phyloP scores from a whole-genome alignment of 345 rosid genomes.

The Triadica sebifera region DNA sequence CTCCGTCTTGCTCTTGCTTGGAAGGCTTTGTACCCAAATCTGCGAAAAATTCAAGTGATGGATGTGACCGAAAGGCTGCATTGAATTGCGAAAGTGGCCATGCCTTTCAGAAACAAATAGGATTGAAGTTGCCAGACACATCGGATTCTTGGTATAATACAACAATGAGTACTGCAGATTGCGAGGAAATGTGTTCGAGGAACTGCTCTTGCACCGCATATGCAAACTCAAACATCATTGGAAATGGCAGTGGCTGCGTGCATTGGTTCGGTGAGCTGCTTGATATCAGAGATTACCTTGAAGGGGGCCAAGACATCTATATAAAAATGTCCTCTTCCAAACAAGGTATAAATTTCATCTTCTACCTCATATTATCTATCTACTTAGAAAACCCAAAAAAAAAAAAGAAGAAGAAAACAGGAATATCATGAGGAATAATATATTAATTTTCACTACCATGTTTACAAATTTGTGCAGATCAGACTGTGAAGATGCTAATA shows the following conservation, averaged over 20 bases:
- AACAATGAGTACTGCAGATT: slow-evolving; percentile 2
- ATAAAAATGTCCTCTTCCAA: slow-evolving; percentile 9
- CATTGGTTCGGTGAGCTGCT: slow-evolving; percentile 16
- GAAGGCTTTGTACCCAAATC: slow-evolving; percentile 10
- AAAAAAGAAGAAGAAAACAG: too few relatives aligned
- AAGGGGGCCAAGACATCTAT: slow-evolving; percentile 6
- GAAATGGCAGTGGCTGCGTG: slow-evolving; percentile 19
- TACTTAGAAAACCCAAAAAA: background rate
- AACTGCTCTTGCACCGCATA: slow-evolving; percentile 14
- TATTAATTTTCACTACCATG: too few relatives aligned
- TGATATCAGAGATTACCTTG: slow-evolving; percentile 1
- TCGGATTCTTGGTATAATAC: background rate
- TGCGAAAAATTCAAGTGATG: background rate
- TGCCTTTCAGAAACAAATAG: background rate
- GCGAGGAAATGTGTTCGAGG: background rate
- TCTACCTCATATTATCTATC: background rate
- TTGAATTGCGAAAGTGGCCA: background rate
- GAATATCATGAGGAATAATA: too few relatives aligned
- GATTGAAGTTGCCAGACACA: slow-evolving; percentile 14
- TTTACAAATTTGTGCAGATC: background rate
- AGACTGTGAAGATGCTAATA: background rate
- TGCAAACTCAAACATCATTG: background rate
- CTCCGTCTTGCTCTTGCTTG: slow-evolving; percentile 11
- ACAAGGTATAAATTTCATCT: background rate
- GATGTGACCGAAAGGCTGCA: slow-evolving; percentile 10